A percentile compares a stretch with the other conserved stretches of the same genome.
Evolutionary conservation across 1,139 yeast genomes (phyloP).

Genomic region (Zygosaccharomyces pseudobailii): DNA sequence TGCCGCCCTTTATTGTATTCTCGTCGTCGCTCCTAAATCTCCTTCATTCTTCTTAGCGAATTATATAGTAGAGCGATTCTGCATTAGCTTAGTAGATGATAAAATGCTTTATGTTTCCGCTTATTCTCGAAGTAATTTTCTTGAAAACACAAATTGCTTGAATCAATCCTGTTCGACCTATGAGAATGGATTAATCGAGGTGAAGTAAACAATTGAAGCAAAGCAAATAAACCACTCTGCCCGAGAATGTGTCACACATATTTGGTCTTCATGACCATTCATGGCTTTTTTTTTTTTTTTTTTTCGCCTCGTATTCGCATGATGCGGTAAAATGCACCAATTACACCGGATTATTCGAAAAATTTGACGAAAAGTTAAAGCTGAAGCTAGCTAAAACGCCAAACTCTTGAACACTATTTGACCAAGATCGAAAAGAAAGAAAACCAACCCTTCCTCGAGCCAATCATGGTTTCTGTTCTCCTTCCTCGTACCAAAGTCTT

Average conservation of each 20-base stretch:
- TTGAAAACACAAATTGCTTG: no score
- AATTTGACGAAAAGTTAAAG: not conserved
- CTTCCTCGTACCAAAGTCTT: slow-evolving; percentile 1
- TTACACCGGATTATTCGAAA: not conserved
- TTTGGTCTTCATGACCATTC: not conserved
- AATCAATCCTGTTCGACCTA: no score
- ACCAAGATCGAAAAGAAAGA: not conserved
- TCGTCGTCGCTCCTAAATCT: no score
- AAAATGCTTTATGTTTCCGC: no score
- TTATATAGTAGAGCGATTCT: no score
- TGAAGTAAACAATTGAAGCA: not conserved
- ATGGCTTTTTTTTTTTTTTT: no score
- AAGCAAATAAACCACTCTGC: not conserved
- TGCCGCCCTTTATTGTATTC: no score
- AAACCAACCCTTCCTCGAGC: not conserved
- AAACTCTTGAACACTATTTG: not conserved
- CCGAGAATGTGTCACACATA: not conserved
- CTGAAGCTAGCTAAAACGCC: not conserved
- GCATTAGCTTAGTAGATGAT: no score
- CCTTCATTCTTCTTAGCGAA: no score
- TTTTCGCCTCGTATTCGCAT: not conserved
- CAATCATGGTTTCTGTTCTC: not conserved
- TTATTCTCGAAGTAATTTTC: no score
- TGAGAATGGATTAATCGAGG: no score
- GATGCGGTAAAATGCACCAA: not conserved